phyloP scores from a whole-genome alignment of 2,329 filamentous ascomycete genomes.

The Botrytis aclada region DNA sequence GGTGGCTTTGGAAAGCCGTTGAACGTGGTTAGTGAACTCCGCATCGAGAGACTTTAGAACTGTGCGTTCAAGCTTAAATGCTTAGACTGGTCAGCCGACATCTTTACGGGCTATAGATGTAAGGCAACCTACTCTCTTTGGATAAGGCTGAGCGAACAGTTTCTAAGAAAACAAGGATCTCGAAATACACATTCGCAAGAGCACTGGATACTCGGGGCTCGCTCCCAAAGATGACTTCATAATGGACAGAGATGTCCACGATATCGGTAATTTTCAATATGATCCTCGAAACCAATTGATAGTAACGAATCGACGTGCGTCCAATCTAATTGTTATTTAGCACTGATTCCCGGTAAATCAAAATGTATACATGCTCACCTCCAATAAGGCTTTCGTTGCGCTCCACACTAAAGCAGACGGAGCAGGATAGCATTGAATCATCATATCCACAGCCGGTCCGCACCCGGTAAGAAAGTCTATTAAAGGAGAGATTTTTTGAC shows the following conservation, averaged over 20 bases:
- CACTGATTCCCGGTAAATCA: not conserved
- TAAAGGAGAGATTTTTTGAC: slow-evolving; percentile 11
- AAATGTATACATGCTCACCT: not conserved
- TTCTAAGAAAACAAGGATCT: slow-evolving; percentile 7
- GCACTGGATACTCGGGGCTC: slow-evolving; percentile 7
- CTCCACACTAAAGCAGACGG: slow-evolving; percentile 15
- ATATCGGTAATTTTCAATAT: slow-evolving; percentile 7
- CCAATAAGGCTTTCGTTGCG: slow-evolving; percentile 1
- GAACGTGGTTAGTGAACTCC: slow-evolving; percentile 8
- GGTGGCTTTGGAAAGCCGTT: slow-evolving; percentile 3
- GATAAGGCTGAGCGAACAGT: slow-evolving; percentile 5
- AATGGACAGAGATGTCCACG: slow-evolving; percentile 5
- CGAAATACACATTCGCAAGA: slow-evolving; percentile 14
- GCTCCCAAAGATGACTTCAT: slow-evolving; percentile 10
- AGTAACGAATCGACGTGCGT: slow-evolving; percentile 6
- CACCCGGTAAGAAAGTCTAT: slow-evolving; percentile 16
- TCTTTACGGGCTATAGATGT: not conserved
- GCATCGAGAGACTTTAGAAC: slow-evolving; percentile 11
- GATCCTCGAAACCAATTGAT: slow-evolving; percentile 7
- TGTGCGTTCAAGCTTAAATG: slow-evolving; percentile 14
- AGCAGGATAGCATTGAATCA: slow-evolving; percentile 10
- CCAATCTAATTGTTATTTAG: slow-evolving; percentile 11
- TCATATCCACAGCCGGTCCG: slow-evolving; percentile 13
- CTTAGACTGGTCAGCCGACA: not conserved
- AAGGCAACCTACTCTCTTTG: slow-evolving; percentile 7